phyloP scores from a whole-genome alignment of 257 asterid genomes.

The Handroanthus guayacan region DNA sequence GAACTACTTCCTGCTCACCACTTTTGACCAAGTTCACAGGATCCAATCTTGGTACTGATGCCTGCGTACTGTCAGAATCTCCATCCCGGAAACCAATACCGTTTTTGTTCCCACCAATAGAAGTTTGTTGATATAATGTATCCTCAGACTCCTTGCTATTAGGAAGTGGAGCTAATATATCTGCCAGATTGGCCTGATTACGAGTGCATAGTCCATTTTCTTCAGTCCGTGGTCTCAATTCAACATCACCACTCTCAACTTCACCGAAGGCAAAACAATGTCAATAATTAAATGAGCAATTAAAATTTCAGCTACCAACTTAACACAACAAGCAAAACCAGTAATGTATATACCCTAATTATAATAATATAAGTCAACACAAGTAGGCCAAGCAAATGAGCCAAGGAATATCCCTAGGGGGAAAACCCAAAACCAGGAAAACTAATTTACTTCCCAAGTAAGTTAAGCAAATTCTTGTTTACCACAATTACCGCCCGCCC shows the following conservation, averaged over 20 bases:
- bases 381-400: conserved; percentile 9
- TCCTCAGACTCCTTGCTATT: conserved; percentile 34
- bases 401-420: background rate
- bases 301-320: conserved; percentile 13
- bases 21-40: conserved; percentile 23
- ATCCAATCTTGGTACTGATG: conserved; percentile 38
- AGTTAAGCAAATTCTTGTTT: background rate
- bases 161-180: conserved; percentile 34
- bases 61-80: conserved; percentile 30
- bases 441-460: conserved; percentile 8
- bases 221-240: conserved; percentile 37
- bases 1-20: conserved; percentile 38
- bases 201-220: conserved; percentile 33
- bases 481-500: background rate
- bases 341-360: background rate
- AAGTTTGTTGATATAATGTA: conserved; percentile 41
- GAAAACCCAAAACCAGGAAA: conserved; percentile 6
- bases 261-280: conserved; percentile 14
- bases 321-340: background rate
- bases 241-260: conserved; percentile 42
- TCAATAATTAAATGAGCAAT: conserved; percentile 17
- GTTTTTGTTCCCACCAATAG: conserved; percentile 36
- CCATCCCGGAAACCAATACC: conserved; percentile 21
- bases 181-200: conserved; percentile 36
- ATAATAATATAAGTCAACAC: background rate